phyloP scores from a whole-genome alignment of 306 rosid species.

The Vachellia collinsii region DNA sequence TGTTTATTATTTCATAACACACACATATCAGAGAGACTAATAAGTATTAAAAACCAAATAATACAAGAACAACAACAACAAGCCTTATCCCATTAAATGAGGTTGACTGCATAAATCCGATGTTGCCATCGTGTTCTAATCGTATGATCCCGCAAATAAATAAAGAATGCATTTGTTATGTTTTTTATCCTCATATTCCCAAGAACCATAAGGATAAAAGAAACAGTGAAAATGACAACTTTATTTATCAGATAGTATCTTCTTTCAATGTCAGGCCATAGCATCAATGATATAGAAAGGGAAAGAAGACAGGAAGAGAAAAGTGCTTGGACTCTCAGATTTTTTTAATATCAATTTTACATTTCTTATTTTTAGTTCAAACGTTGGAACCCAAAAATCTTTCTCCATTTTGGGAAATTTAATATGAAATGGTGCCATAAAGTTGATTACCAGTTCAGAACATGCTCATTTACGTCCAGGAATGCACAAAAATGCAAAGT shows the following conservation, averaged over 20 bases:
- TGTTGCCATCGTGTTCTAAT: not conserved
- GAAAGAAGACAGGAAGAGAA: constrained; percentile 5
- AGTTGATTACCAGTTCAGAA: not conserved
- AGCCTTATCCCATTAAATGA: not conserved
- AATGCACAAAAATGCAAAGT: not conserved
- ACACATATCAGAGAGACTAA: constrained; percentile 10
- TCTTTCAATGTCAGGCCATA: not conserved
- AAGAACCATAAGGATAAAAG: constrained; percentile 20
- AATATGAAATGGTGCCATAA: constrained; percentile 13
- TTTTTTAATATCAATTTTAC: not conserved
- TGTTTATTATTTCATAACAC: constrained; percentile 39
- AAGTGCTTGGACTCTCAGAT: constrained; percentile 11
- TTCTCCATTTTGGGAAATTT: not conserved
- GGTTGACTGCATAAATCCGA: not conserved
- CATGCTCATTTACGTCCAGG: not conserved
- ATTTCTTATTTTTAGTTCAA: constrained; percentile 1
- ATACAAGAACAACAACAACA: not conserved
- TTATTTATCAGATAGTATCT: constrained; percentile 1
- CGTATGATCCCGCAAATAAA: not conserved
- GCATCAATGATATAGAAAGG: not conserved
- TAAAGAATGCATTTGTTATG: not conserved
- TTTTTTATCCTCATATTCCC: not conserved
- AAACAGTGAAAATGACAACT: not conserved
- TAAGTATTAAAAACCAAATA: constrained; percentile 1
- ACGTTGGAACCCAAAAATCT: constrained; percentile 26